Percentiles rank a stretch among this genome's conserved stretches.
These are phyloP conservation scores for Solanum clarkiae DNA, from an alignment of 257 asterid species.

Conservation along the genomic window DNA sequence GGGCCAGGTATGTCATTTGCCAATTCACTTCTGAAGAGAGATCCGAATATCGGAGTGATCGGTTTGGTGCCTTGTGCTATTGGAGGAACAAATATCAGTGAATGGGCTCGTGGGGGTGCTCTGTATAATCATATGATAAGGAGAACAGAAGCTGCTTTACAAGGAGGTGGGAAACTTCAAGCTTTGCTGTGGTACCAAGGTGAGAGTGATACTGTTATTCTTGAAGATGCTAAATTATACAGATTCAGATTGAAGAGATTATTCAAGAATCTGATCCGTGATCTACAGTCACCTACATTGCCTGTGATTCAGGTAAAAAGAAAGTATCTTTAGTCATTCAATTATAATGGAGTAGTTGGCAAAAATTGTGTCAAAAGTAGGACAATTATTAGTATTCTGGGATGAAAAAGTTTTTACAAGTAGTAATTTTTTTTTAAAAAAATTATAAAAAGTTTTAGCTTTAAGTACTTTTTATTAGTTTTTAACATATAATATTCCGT, in stretches of 20 bases:
- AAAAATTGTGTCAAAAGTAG: background rate
- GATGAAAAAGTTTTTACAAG: conserved; percentile 1
- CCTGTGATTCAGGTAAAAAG: conserved; percentile 24
- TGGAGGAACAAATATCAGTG: conserved; percentile 20
- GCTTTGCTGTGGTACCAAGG: conserved; percentile 34
- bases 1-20: conserved; percentile 90
- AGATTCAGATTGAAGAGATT: conserved; percentile 14
- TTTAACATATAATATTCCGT: background rate
- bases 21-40: conserved; percentile 12
- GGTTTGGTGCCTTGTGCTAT: conserved; percentile 44
- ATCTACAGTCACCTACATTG: conserved; percentile 17
- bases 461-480: background rate
- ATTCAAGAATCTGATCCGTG: conserved; percentile 8
- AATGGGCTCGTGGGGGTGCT: conserved; percentile 17
- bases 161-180: conserved; percentile 16
- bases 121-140: conserved; percentile 14
- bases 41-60: conserved; percentile 33
- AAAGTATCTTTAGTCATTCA: background rate
- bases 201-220: conserved; percentile 21
- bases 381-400: background rate
- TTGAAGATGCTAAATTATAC: conserved; percentile 18
- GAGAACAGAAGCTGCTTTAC: conserved; percentile 18
- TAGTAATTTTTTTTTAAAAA: background rate
- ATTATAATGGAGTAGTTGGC: background rate
- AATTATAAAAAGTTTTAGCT: background rate